phyloP scores from a whole-genome alignment of 2,329 filamentous ascomycete genomes.

The Malbranchea cinnamomea region DNA sequence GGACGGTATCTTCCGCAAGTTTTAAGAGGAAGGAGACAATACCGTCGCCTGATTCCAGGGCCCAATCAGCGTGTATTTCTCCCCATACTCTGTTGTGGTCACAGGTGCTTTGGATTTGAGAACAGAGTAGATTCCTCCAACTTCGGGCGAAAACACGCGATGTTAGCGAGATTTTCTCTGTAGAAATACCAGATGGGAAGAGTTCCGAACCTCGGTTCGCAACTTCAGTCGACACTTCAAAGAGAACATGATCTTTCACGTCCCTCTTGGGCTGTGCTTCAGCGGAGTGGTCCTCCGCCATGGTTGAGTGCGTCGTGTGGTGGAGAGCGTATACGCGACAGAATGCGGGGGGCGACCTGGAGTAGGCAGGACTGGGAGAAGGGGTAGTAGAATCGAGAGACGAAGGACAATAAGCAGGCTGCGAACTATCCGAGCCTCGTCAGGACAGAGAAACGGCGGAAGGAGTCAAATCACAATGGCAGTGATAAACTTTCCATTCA shows the following conservation, averaged over 20 bases:
- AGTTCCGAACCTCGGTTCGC: constrained; percentile 66
- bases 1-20: too few species aligned
- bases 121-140: constrained; percentile 97
- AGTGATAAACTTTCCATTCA: too few species aligned
- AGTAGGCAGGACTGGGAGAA: too few species aligned
- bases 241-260: constrained; percentile 89
- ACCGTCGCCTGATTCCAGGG: constrained; percentile 85
- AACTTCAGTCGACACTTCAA: constrained; percentile 93
- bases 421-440: too few species aligned
- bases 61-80: constrained; percentile 87
- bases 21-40: constrained; percentile 14
- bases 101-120: constrained; percentile 98
- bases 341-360: too few species aligned
- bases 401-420: too few species aligned
- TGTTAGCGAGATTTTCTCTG: constrained; percentile 4
- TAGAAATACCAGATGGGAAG: constrained; percentile 6
- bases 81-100: constrained; percentile 96
- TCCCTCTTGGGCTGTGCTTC: constrained; percentile 46
- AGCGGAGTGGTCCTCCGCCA: constrained; percentile 31
- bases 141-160: constrained; percentile 31
- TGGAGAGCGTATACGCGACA: too few species aligned
- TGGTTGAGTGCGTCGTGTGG: too few species aligned
- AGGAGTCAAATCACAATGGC: too few species aligned
- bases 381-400: too few species aligned
- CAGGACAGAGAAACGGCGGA: too few species aligned